Evolutionary conservation across 2,329 filamentous ascomycete species (phyloP), one percentile per base, ranked within the genome.

Genomic region (Pseudopyricularia javanii): DNA sequence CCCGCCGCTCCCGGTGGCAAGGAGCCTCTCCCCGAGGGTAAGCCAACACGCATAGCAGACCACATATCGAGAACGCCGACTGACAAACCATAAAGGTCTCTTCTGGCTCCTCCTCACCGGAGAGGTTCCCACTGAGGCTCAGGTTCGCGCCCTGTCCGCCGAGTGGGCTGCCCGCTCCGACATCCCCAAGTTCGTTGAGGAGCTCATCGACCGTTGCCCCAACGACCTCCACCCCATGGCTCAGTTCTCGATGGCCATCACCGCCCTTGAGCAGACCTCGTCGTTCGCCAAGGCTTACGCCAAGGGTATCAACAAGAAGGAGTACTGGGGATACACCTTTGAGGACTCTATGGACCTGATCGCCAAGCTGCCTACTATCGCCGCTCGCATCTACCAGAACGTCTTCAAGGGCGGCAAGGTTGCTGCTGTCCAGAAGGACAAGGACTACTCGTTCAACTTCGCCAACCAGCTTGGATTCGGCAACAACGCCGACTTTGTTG

Each of bases 361-460:
- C 70, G 93, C 93, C 68, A 97, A 97, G 85, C 88, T 98, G 64
- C 93, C 93, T 70, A 96, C 89, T 71, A 96, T 98, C 66, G 93
- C 93, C 59, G 79, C 93, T 59, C 89, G 90, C 77, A 98, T 98
- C 82, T 98, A 98, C 85, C 93, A 95, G 79, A 98, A 98, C 73
- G 86, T 97, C 71, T 98, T 95, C 88, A 96, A 97, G 85, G 93
- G 95, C 68, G 93, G 93, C 76, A 97, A 97, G 85, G 91, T 98
- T 62, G 88, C 89, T 56, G 71, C 90, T 53, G 82, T 95, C 70
- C 85, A 97, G 80, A 94, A 95, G 82, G 91, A 97, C 78, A 93
- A 97, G 87, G 93, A 98, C 71, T 98, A 96, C 79, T 82, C 85
- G 64, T 98, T 86, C 88, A 98, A 98, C 86, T 88, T 98, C 71